Evolutionary conservation across 371 early-diverging fungal genomes (phyloP).

Genomic region (Mucor sp.): DNA sequence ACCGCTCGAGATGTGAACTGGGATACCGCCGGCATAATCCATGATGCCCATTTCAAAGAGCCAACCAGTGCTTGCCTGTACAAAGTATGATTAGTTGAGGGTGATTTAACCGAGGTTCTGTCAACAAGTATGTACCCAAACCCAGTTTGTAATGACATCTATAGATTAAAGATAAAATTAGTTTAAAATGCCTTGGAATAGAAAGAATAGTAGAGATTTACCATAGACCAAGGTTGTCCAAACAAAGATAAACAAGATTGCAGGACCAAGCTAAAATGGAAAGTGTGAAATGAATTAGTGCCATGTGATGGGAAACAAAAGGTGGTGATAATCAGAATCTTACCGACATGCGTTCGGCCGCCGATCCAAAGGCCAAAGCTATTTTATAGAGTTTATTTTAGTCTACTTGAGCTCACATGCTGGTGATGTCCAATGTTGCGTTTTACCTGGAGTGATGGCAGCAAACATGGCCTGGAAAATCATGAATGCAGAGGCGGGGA

Average conservation of each 20-base stretch:
- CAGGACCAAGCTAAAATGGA: conserved; percentile 59
- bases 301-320: not conserved
- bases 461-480: conserved; percentile 83
- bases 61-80: conserved; percentile 63
- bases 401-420: not conserved
- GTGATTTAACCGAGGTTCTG: not conserved
- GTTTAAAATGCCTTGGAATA: not conserved
- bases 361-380: conserved; percentile 82
- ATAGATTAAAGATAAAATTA: not conserved
- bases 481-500: conserved; percentile 64
- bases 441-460: conserved; percentile 58
- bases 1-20: conserved; percentile 84
- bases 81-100: not conserved
- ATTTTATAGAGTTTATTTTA: not conserved
- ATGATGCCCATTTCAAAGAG: conserved; percentile 65
- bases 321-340: not conserved
- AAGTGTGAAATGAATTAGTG: not conserved
- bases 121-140: conserved; percentile 58
- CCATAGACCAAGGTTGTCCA: conserved; percentile 86
- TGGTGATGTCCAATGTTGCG: no score
- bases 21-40: conserved; percentile 87
- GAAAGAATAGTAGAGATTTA: not conserved
- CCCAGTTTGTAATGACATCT: conserved; percentile 81
- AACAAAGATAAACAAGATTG: conserved; percentile 77
- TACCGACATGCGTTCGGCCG: conserved; percentile 80